Conservation (phyloP, 2,329 filamentous ascomycete genomes). For the Curvularia verruculosa region DNA sequence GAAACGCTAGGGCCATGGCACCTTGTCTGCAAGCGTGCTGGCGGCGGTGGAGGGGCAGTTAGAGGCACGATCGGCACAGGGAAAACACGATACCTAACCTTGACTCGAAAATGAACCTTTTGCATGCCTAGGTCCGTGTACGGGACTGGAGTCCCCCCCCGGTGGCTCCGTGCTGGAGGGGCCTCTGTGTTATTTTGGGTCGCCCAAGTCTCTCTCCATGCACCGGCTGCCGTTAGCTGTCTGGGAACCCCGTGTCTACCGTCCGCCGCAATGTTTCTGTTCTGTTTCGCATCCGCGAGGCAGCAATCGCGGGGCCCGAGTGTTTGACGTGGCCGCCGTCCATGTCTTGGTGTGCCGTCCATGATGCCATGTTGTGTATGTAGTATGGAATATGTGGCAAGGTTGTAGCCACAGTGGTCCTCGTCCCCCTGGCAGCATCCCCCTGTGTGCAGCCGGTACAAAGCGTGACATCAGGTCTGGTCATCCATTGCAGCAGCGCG, state of each 20-base stretch:
- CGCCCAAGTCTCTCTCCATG: constrained; percentile 12
- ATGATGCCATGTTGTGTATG: no score
- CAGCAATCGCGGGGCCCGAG: neutral
- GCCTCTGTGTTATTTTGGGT: constrained; percentile 32
- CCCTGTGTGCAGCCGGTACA: neutral
- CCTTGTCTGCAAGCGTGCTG: constrained; percentile 8
- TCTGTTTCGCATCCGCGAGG: constrained; percentile 1
- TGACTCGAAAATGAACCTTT: constrained; percentile 14
- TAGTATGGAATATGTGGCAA: no score
- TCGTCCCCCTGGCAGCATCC: neutral
- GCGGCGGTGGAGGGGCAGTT: constrained; percentile 9
- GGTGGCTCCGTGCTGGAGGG: no score
- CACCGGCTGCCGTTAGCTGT: constrained; percentile 29
- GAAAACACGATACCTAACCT: constrained; percentile 15
- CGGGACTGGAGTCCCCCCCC: neutral
- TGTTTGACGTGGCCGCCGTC: constrained; percentile 1
- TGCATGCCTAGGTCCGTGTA: constrained; percentile 12
- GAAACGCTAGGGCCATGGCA: constrained; percentile 21
- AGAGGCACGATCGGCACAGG: constrained; percentile 31
- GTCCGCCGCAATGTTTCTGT: constrained; percentile 27
- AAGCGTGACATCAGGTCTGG: neutral
- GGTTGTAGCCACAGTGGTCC: neutral
- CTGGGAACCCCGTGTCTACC: constrained; percentile 19
- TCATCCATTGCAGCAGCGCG: neutral
- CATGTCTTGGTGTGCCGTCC: no score